A percentile compares a stretch with the other conserved stretches of the same genome.
Evolutionary conservation across 306 rosid genomes (phyloP).

Genomic region (Betula pendula): DNA sequence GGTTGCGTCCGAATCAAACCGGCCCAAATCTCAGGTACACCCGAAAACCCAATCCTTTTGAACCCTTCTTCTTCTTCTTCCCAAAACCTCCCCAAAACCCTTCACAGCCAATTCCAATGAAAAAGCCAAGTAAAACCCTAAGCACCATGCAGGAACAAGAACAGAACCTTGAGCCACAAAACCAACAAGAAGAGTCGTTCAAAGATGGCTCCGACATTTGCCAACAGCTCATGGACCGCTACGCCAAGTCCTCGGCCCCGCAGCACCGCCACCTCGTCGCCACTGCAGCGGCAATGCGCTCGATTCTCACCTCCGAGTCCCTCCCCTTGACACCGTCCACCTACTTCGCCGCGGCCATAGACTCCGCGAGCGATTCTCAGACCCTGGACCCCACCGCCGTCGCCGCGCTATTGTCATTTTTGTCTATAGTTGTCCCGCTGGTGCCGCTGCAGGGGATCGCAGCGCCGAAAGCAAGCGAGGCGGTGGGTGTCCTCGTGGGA

Average conservation of each 20-base stretch:
- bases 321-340: constrained; percentile 72
- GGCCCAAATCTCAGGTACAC: no score
- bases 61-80: neutral
- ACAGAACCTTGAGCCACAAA: constrained; percentile 6
- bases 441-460: constrained; percentile 43
- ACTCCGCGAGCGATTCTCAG: constrained; percentile 36
- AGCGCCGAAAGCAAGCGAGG: constrained; percentile 50
- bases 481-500: constrained; percentile 40
- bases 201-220: constrained; percentile 62
- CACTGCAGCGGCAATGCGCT: constrained; percentile 75
- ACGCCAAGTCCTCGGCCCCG: constrained; percentile 73
- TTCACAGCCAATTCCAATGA: neutral
- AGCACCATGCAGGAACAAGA: constrained; percentile 49
- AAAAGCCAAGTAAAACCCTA: neutral
- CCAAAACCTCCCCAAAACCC: neutral
- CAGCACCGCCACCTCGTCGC: constrained; percentile 92
- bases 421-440: constrained; percentile 61
- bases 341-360: constrained; percentile 71
- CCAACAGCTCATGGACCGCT: constrained; percentile 89
- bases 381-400: constrained; percentile 52
- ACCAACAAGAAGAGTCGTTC: constrained; percentile 33
- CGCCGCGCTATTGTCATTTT: constrained; percentile 66
- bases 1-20: no score
- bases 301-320: constrained; percentile 63
- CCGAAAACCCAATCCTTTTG: neutral